Evolutionary conservation across 2,329 filamentous ascomycete genomes (phyloP), one percentile per base, ranked within the genome.

Genomic region (Huntiella abstrusa): DNA sequence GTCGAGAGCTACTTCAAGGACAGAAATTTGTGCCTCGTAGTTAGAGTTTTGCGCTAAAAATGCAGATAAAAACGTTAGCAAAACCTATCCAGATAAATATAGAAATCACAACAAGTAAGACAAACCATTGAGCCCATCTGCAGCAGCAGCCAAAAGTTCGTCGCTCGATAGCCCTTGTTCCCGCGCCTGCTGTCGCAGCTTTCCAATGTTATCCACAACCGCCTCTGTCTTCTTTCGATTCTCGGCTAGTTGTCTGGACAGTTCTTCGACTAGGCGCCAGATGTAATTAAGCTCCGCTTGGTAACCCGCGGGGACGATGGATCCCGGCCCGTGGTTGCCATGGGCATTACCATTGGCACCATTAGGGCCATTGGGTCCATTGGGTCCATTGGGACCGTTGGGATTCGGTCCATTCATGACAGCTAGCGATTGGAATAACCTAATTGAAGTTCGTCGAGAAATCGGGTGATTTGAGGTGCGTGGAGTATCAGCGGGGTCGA

Each of bases 221-320:
- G 76, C 71, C 52, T 77, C 71, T n/a, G 74, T 71, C 34, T 71
- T 69, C 37, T 68, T 65, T 52, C 72, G 66, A 56, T 77, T 77
- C 44, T 77, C 72, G 10, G 73, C 69, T 28, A 80, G 64, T 55
- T 77, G 72, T 33, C 71, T 68, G 54, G 74, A 77, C 41, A 80
- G 64, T 56, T 77, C 73, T 55, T 80, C 76, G 8, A 80, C 75
- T 70, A 80, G 75, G 52, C 67, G 65, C 56, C 79, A 78, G 55
- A 80, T 77, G 59, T 77, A 75, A 56, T 77, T 77, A 50, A 80
- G 68, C 59, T 80, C 76, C 45, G 75, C 70, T 58, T 80, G 75
- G 57, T 80, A 75, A 41, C 75, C 75, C 13, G 75, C 76, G n/a
- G 75, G 75, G 12, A 72, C 76, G 11, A 75, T 74, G 39, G 69